Conservation (phyloP, 1,139 yeast genomes). For the Zygosaccharomyces sapae region DNA sequence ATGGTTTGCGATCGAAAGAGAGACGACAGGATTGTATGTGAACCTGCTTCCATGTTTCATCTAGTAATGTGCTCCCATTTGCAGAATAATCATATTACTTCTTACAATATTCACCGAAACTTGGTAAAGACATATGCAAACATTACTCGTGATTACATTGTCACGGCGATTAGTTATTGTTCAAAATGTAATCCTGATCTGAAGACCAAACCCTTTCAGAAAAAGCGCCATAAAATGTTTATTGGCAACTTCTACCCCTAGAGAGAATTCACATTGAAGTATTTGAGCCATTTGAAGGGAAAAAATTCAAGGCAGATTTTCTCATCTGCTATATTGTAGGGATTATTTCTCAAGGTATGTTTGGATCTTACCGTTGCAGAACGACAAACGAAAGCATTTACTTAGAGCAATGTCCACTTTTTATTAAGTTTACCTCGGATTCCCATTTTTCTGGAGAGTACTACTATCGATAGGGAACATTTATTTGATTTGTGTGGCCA, state of each 20-base stretch:
- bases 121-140: constrained; percentile 28
- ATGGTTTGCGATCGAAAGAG: constrained; percentile 28
- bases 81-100: constrained; percentile 29
- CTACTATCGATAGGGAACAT: constrained; percentile 30
- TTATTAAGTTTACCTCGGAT: constrained; percentile 25
- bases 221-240: constrained; percentile 22
- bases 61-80: constrained; percentile 32
- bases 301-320: constrained; percentile 28
- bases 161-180: constrained; percentile 27
- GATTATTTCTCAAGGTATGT: constrained; percentile 32
- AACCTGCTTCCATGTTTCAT: constrained; percentile 31
- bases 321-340: constrained; percentile 30
- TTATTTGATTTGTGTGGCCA: constrained; percentile 30
- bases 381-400: constrained; percentile 25
- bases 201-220: constrained; percentile 16
- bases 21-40: constrained; percentile 28
- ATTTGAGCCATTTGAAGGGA: constrained; percentile 27
- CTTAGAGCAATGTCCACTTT: constrained; percentile 20
- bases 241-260: constrained; percentile 26
- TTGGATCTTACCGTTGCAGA: constrained; percentile 32
- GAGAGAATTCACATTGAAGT: constrained; percentile 35
- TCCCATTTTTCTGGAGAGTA: constrained; percentile 33
- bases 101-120: constrained; percentile 19
- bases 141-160: constrained; percentile 25
- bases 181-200: constrained; percentile 29